Evolutionary conservation across 371 early-diverging fungal genomes (phyloP).

Genomic region (Mucor racemosus): DNA sequence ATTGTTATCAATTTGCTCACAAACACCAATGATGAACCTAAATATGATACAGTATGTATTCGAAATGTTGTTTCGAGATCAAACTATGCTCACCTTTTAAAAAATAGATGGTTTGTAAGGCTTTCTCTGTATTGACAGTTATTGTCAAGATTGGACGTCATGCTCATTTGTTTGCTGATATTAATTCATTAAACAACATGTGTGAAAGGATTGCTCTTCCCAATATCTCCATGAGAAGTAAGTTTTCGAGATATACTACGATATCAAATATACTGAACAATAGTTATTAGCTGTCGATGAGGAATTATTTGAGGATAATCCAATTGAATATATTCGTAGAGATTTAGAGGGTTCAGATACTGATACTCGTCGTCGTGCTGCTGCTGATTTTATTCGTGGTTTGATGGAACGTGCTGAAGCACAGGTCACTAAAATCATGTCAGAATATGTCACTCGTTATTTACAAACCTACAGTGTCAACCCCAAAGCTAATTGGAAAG

Average conservation of each 20-base stretch:
- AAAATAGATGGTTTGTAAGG: slow-evolving; percentile 81
- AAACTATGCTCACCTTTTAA: too few relatives aligned
- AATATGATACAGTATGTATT: slow-evolving; percentile 76
- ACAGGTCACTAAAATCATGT: slow-evolving; percentile 84
- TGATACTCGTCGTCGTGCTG: slow-evolving; percentile 92
- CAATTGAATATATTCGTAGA: slow-evolving; percentile 90
- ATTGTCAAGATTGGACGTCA: slow-evolving; percentile 83
- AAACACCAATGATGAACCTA: slow-evolving; percentile 67
- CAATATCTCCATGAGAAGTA: slow-evolving; percentile 86
- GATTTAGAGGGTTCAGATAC: slow-evolving; percentile 93
- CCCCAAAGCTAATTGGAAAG: slow-evolving; percentile 85
- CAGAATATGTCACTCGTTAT: slow-evolving; percentile 73
- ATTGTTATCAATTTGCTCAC: slow-evolving; percentile 87
- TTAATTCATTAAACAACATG: slow-evolving; percentile 74
- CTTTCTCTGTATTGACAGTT: slow-evolving; percentile 87
- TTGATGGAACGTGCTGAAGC: slow-evolving; percentile 84
- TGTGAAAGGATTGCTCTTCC: slow-evolving; percentile 94
- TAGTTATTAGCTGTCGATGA: slow-evolving; percentile 75
- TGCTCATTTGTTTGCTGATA: slow-evolving; percentile 68
- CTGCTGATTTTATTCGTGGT: slow-evolving; percentile 92
- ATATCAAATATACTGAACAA: background rate
- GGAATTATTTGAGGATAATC: slow-evolving; percentile 96
- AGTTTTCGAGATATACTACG: background rate
- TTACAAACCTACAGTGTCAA: slow-evolving; percentile 77
- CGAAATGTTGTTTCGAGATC: too few relatives aligned